These are phyloP conservation scores for Aspergillus melleus DNA, from an alignment of 2,329 filamentous ascomycete genomes.

Conservation along the genomic window DNA sequence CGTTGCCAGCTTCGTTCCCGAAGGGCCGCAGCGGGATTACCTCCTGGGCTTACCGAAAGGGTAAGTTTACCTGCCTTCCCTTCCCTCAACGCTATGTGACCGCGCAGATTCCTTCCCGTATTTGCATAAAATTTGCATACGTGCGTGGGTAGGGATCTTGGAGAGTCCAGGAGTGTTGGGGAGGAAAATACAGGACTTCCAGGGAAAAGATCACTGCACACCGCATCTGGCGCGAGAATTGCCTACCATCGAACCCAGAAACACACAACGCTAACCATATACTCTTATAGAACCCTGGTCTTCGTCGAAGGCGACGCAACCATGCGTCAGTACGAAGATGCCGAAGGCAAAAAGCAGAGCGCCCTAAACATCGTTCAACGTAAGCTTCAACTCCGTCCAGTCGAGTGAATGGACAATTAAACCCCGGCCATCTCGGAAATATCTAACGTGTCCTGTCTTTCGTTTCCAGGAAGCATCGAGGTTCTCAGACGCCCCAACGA, in stretches of 20 bases:
- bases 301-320: slow-evolving; percentile 80
- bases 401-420: background rate
- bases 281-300: slow-evolving; percentile 64
- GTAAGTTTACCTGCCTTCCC: slow-evolving; percentile 54
- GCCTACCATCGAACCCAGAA: background rate
- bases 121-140: background rate
- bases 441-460: slow-evolving; percentile 4
- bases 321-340: slow-evolving; percentile 66
- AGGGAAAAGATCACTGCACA: background rate
- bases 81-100: background rate
- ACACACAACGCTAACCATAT: slow-evolving; percentile 11
- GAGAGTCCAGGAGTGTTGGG: background rate
- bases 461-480: slow-evolving; percentile 30
- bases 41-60: slow-evolving; percentile 77
- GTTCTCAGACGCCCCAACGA: slow-evolving; percentile 33
- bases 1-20: slow-evolving; percentile 68
- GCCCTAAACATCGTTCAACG: slow-evolving; percentile 74
- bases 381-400: slow-evolving; percentile 48
- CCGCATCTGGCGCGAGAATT: background rate
- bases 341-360: slow-evolving; percentile 65
- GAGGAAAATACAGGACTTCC: background rate
- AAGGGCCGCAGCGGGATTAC: slow-evolving; percentile 69
- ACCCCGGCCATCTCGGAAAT: background rate
- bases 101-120: background rate
- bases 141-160: background rate